phyloP scores from a whole-genome alignment of 805 yeast species.

The Hagleromyces aurorensis region DNA sequence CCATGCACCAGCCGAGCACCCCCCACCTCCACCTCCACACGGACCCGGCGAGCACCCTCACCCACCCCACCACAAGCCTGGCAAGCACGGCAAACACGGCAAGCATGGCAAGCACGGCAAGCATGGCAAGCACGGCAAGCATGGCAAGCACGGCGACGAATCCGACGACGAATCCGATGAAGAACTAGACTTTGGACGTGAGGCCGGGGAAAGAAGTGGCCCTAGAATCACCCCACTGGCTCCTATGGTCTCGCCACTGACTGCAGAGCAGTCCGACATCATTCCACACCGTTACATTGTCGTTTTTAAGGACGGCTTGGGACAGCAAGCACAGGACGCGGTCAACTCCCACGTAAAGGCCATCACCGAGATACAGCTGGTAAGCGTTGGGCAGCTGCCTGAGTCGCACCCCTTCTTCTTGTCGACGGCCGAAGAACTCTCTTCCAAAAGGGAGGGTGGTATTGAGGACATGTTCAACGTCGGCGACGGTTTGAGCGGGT shows the following conservation, averaged over 20 bases:
- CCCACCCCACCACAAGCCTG: slow-evolving; percentile 1
- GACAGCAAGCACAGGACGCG: slow-evolving; percentile 43
- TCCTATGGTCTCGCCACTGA: slow-evolving; percentile 38
- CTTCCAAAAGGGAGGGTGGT: slow-evolving; percentile 39
- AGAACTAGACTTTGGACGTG: slow-evolving; percentile 1
- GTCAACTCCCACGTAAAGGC: slow-evolving; percentile 59
- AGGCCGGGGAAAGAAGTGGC: no score
- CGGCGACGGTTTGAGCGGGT: slow-evolving; percentile 57
- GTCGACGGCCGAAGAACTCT: slow-evolving; percentile 19
- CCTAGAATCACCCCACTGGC: slow-evolving; percentile 27
- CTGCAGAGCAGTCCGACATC: slow-evolving; percentile 11
- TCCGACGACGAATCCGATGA: not conserved
- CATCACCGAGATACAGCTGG: slow-evolving; percentile 48
- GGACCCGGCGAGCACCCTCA: not conserved
- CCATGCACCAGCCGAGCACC: no score
- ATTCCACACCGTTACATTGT: slow-evolving; percentile 77
- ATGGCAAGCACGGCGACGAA: not conserved
- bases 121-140: not conserved
- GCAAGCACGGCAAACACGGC: not conserved
- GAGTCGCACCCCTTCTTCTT: slow-evolving; percentile 24
- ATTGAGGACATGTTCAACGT: slow-evolving; percentile 54
- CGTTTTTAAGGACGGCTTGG: slow-evolving; percentile 63
- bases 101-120: not conserved
- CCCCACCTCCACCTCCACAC: not conserved
- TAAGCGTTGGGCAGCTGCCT: slow-evolving; percentile 31